phyloP scores from a whole-genome alignment of 1,284 basidiomycete genomes.

The Ganoderma leucocontextum region DNA sequence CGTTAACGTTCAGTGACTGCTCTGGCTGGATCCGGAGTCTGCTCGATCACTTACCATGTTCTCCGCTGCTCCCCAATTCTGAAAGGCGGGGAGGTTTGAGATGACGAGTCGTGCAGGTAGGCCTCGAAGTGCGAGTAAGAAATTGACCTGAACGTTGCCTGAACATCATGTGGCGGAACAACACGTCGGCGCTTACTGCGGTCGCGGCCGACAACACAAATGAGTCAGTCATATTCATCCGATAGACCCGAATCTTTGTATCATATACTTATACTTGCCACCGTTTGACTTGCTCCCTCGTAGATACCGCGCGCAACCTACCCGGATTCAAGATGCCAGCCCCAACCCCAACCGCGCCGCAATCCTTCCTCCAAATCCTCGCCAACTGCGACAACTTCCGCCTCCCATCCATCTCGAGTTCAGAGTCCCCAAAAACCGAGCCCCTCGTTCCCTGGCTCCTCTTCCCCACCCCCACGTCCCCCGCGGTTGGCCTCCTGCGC shows the following conservation, averaged over 20 bases:
- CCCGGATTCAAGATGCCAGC: not conserved
- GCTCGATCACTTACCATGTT: not conserved
- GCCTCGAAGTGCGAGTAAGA: not conserved
- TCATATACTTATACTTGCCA: not conserved
- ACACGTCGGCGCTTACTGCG: not conserved
- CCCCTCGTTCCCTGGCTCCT: conserved; percentile 60
- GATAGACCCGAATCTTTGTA: not conserved
- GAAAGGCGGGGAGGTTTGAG: not conserved
- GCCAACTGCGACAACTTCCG: conserved; percentile 71
- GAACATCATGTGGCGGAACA: not conserved
- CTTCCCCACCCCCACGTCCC: conserved; percentile 53
- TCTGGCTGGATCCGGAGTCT: not conserved
- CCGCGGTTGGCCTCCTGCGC: conserved; percentile 70
- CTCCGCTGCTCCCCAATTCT: not conserved
- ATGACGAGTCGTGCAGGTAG: not conserved
- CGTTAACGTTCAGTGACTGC: not conserved
- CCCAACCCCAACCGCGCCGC: conserved; percentile 28
- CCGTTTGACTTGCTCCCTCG: not conserved
- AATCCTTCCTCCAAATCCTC: conserved; percentile 64
- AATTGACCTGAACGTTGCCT: not conserved
- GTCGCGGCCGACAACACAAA: not conserved
- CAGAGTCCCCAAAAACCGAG: conserved; percentile 42
- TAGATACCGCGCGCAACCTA: not conserved
- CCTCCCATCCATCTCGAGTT: conserved; percentile 7
- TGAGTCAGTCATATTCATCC: not conserved